phyloP scores from a whole-genome alignment of 2,329 filamentous ascomycete genomes.

The Claviceps citrina region DNA sequence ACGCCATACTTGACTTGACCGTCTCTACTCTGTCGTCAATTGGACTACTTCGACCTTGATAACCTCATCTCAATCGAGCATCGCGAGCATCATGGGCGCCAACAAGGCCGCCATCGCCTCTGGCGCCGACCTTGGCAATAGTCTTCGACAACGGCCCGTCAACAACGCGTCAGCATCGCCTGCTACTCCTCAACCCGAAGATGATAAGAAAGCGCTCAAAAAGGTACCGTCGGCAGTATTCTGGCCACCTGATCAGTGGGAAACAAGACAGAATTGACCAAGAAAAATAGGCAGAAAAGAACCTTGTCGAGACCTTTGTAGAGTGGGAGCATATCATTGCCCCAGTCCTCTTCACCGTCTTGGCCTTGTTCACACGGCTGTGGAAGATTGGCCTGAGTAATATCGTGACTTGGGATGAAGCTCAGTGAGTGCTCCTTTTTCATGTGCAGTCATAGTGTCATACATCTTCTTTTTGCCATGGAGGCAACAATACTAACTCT shows the following conservation, averaged over 20 bases:
- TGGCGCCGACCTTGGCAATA: slow-evolving; percentile 42
- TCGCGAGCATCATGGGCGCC: slow-evolving; percentile 31
- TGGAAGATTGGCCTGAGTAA: slow-evolving; percentile 55
- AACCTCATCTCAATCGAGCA: slow-evolving; percentile 4
- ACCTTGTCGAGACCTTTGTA: slow-evolving; percentile 45
- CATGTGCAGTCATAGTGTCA: neutral
- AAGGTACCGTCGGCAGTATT: slow-evolving; percentile 27
- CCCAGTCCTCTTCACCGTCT: slow-evolving; percentile 43
- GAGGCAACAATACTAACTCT: slow-evolving; percentile 9
- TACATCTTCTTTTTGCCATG: neutral
- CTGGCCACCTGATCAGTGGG: neutral
- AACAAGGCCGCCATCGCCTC: slow-evolving; percentile 41
- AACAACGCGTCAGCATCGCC: slow-evolving; percentile 21
- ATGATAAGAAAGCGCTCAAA: slow-evolving; percentile 42
- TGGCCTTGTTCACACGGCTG: slow-evolving; percentile 51
- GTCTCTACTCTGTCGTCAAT: slow-evolving; percentile 3
- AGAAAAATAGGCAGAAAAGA: slow-evolving; percentile 28
- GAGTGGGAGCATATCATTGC: slow-evolving; percentile 49
- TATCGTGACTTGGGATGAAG: slow-evolving; percentile 54
- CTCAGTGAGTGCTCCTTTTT: slow-evolving; percentile 35
- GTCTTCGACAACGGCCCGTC: slow-evolving; percentile 38
- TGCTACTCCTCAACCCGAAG: slow-evolving; percentile 31
- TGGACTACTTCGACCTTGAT: neutral
- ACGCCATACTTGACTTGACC: slow-evolving; percentile 2
- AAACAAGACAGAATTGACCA: neutral